Conservation (phyloP, 345 rosid species). For the Brassica juncea region DNA sequence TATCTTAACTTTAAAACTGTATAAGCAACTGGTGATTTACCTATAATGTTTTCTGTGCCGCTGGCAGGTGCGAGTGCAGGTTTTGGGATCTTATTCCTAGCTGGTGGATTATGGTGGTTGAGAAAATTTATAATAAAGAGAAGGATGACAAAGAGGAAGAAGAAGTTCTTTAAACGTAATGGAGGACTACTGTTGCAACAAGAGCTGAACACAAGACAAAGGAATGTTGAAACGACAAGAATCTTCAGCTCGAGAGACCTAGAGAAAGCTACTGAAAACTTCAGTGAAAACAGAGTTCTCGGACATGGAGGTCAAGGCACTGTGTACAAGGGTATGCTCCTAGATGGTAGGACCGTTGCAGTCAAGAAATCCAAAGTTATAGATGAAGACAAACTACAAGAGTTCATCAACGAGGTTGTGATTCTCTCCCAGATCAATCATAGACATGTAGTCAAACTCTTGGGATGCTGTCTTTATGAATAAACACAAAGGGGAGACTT, state of each 20-base stretch:
- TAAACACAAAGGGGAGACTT: no score
- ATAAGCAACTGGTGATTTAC: no score
- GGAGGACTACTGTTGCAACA: constrained; percentile 22
- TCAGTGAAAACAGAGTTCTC: constrained; percentile 35
- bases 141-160: constrained; percentile 6
- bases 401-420: constrained; percentile 51
- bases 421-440: constrained; percentile 31
- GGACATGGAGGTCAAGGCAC: constrained; percentile 53
- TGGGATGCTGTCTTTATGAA: constrained; percentile 45
- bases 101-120: constrained; percentile 2
- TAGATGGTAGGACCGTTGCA: constrained; percentile 41
- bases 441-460: neutral
- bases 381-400: constrained; percentile 48
- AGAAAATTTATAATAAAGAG: constrained; percentile 1
- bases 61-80: constrained; percentile 14
- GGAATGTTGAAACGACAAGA: constrained; percentile 22
- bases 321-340: constrained; percentile 48
- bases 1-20: neutral
- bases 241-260: constrained; percentile 45
- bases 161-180: neutral
- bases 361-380: constrained; percentile 49
- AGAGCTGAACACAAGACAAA: constrained; percentile 18
- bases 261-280: constrained; percentile 47
- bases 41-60: neutral
- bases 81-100: constrained; percentile 1